Conservation (phyloP, 371 early-diverging fungal genomes). For the Saksenaea oblongispora region DNA sequence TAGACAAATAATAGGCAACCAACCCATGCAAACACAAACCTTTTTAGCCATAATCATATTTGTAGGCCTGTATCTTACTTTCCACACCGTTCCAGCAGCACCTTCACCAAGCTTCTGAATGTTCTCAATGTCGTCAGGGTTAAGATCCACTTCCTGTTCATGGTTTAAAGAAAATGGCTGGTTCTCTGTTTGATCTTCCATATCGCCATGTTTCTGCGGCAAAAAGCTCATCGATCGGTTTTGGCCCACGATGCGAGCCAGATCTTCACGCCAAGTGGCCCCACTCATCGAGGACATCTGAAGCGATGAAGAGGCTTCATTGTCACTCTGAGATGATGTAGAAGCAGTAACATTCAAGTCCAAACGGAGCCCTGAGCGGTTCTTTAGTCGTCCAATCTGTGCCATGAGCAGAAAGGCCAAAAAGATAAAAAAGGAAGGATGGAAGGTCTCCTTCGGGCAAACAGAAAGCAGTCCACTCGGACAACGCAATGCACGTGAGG, state of each 20-base stretch:
- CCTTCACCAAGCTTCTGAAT: slow-evolving; percentile 87
- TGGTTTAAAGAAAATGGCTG: slow-evolving; percentile 8
- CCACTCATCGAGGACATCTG: slow-evolving; percentile 18
- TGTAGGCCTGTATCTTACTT: slow-evolving; percentile 79
- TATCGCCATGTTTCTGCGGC: slow-evolving; percentile 1
- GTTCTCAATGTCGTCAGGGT: slow-evolving; percentile 61
- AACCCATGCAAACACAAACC: slow-evolving; percentile 36
- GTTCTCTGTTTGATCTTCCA: not conserved
- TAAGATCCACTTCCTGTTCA: slow-evolving; percentile 32
- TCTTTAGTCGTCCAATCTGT: slow-evolving; percentile 31
- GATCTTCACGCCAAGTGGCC: slow-evolving; percentile 35
- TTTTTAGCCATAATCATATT: slow-evolving; percentile 90
- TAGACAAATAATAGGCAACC: not conserved
- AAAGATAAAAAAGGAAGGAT: not conserved
- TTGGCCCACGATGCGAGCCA: slow-evolving; percentile 35
- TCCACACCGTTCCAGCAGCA: slow-evolving; percentile 89
- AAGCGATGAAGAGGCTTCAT: slow-evolving; percentile 9
- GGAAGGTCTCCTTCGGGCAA: too few relatives aligned
- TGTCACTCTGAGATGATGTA: slow-evolving; percentile 19
- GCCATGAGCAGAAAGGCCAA: slow-evolving; percentile 42
- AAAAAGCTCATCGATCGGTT: slow-evolving; percentile 19
- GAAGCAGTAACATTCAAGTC: slow-evolving; percentile 28
- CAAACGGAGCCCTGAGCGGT: slow-evolving; percentile 32
- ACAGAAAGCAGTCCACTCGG: too few relatives aligned
- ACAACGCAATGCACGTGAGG: too few relatives aligned